Percentiles rank a stretch among this genome's conserved stretches.
Conservation (phyloP, 2,329 filamentous ascomycete species). For the Domatiomyces catenatus region DNA sequence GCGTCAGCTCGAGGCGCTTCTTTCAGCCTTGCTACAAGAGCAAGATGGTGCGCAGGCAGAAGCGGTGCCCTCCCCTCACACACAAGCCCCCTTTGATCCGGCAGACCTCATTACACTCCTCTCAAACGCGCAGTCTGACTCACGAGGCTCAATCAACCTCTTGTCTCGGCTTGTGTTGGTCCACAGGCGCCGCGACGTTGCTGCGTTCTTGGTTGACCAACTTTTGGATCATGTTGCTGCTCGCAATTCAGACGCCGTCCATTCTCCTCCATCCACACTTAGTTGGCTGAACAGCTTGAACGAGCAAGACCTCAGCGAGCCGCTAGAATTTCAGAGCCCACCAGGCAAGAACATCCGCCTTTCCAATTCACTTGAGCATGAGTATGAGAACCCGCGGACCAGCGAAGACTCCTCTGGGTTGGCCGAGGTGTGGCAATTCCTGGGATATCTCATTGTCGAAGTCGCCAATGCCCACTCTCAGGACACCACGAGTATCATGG, state of each 20-base stretch:
- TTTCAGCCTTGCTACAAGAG: neutral
- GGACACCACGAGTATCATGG: constrained; percentile 27
- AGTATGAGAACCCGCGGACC: neutral
- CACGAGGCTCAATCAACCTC: neutral
- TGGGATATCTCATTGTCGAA: constrained; percentile 11
- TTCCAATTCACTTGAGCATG: neutral
- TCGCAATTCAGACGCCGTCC: neutral
- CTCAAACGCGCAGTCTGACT: neutral
- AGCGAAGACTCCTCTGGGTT: neutral
- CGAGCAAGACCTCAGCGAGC: neutral
- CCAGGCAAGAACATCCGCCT: neutral
- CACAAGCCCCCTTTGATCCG: neutral
- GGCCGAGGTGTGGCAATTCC: neutral
- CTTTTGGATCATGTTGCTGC: neutral
- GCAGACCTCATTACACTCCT: neutral
- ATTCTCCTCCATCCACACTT: neutral
- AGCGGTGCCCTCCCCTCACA: too few species aligned
- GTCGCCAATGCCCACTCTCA: constrained; percentile 22
- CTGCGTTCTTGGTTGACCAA: neutral
- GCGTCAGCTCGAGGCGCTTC: neutral
- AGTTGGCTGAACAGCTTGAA: neutral
- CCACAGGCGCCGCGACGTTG: neutral
- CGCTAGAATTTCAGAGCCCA: neutral
- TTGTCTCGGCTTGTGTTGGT: neutral
- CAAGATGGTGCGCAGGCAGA: neutral